Evolutionary conservation across 371 early-diverging fungal species (phyloP).

Genomic region (Lichtheimia hyalospora): DNA sequence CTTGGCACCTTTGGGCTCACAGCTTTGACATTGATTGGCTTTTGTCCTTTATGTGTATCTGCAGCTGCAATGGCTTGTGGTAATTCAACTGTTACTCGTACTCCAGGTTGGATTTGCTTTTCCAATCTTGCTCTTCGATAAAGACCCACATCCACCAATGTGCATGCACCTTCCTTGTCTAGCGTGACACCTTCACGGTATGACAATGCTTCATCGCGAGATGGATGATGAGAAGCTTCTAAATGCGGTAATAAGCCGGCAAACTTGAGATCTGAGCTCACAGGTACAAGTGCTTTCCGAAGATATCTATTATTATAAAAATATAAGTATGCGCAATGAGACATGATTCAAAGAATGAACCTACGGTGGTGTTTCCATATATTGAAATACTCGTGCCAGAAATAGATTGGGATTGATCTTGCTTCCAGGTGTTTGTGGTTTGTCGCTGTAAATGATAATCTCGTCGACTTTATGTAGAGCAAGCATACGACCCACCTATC

Average conservation of each 20-base stretch:
- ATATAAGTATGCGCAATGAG: no score
- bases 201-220: conserved; percentile 53
- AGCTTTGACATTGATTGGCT: conserved; percentile 56
- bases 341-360: background rate
- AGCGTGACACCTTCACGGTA: conserved; percentile 74
- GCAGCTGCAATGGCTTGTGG: conserved; percentile 41
- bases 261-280: conserved; percentile 71
- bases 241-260: conserved; percentile 70
- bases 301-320: conserved; percentile 49
- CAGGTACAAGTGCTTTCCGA: conserved; percentile 68
- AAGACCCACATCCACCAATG: conserved; percentile 68
- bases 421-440: conserved; percentile 16
- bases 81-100: conserved; percentile 73
- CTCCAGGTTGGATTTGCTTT: conserved; percentile 56
- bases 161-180: conserved; percentile 42
- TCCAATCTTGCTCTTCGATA: conserved; percentile 58
- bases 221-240: conserved; percentile 75
- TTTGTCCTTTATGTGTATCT: conserved; percentile 47
- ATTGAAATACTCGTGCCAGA: conserved; percentile 65
- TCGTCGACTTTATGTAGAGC: conserved; percentile 57
- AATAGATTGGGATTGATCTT: conserved; percentile 61
- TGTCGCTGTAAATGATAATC: conserved; percentile 70
- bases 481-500: background rate
- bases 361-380: conserved; percentile 70
- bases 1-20: conserved; percentile 66